Conservation (phyloP, 164 flowering plant genomes). For the Sextonia rubra region DNA sequence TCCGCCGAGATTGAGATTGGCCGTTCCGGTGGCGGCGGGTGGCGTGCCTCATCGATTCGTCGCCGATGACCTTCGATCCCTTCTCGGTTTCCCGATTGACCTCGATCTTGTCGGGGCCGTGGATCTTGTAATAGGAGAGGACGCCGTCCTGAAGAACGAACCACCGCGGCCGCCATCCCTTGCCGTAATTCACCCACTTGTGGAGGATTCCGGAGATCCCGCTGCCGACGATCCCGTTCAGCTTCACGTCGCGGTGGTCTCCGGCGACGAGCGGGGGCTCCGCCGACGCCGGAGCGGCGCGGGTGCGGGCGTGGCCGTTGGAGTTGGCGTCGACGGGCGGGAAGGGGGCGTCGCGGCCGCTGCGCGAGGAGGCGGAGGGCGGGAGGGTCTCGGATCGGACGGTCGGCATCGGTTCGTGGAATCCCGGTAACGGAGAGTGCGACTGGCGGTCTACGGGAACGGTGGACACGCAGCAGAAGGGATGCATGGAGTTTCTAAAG, state of each 20-base stretch:
- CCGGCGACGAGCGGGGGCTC: conserved; percentile 2
- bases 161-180: conserved; percentile 95
- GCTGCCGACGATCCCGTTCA: conserved; percentile 67
- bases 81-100: conserved; percentile 64
- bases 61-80: conserved; percentile 81
- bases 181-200: conserved; percentile 99
- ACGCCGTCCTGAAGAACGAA: conserved; percentile 65
- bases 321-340: background rate
- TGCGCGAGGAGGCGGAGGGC: background rate
- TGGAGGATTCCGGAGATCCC: conserved; percentile 69
- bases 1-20: conserved; percentile 25
- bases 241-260: conserved; percentile 38
- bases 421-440: conserved; percentile 5
- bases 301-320: background rate
- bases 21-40: conserved; percentile 24
- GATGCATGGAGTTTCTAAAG: conserved; percentile 18
- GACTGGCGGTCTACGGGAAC: conserved; percentile 10
- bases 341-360: background rate
- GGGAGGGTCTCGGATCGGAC: background rate
- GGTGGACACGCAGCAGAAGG: conserved; percentile 33
- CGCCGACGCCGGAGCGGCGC: background rate
- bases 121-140: conserved; percentile 63
- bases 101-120: conserved; percentile 81
- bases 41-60: conserved; percentile 53
- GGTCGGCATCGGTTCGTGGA: conserved; percentile 5